Conservation (phyloP, 257 asterid species). For the Solanum medicagineum region DNA sequence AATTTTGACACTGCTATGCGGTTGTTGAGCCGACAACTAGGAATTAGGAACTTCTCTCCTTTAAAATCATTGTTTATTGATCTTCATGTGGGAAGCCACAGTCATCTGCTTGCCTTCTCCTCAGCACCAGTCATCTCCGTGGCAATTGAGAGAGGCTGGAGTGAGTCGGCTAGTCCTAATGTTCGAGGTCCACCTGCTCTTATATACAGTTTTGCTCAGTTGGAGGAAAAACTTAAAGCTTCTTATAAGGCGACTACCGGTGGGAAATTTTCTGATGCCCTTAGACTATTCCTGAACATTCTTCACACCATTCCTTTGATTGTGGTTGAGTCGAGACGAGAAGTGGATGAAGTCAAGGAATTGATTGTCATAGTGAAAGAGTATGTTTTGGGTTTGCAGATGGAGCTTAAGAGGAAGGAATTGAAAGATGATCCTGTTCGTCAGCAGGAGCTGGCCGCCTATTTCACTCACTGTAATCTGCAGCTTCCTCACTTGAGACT, state of each 20-base stretch:
- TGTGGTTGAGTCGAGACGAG: constrained; percentile 68
- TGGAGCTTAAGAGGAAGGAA: constrained; percentile 83
- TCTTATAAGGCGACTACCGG: constrained; percentile 67
- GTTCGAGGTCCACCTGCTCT: constrained; percentile 81
- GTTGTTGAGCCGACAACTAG: constrained; percentile 67
- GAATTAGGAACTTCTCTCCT: constrained; percentile 62
- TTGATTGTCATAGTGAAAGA: constrained; percentile 52
- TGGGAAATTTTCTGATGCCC: constrained; percentile 73
- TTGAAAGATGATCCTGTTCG: constrained; percentile 54
- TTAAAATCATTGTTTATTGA: constrained; percentile 48
- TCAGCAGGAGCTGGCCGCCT: constrained; percentile 89
- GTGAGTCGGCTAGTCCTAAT: constrained; percentile 50
- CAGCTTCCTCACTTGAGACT: constrained; percentile 72
- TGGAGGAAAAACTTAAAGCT: constrained; percentile 69
- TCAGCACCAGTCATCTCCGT: constrained; percentile 53
- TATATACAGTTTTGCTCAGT: constrained; percentile 44
- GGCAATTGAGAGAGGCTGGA: constrained; percentile 86
- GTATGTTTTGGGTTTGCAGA: constrained; percentile 59
- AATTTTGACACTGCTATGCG: constrained; percentile 93
- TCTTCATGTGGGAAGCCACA: constrained; percentile 75
- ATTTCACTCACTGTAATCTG: constrained; percentile 79
- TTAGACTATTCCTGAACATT: constrained; percentile 37
- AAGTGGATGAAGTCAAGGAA: constrained; percentile 84
- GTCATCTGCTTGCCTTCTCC: constrained; percentile 57
- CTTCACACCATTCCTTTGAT: constrained; percentile 68